Evolutionary conservation across 1,139 yeast genomes (phyloP).

Genomic region (Nakaseomyces nivariensis): DNA sequence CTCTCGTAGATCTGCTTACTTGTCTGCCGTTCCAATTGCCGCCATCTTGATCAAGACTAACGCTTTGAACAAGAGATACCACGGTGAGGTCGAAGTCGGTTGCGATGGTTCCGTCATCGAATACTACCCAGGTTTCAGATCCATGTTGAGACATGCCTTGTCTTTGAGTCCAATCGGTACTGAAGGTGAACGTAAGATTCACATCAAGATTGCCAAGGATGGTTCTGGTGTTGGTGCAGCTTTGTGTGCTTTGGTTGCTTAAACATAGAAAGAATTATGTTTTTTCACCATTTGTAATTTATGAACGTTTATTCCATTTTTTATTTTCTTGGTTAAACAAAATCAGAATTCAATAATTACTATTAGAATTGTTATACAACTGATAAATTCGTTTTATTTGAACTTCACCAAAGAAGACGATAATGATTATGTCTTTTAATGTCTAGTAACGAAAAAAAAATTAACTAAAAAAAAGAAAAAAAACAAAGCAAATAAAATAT

Average conservation of each 20-base stretch:
- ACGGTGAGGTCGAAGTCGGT: constrained; percentile 75
- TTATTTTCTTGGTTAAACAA: background rate
- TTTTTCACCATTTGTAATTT: background rate
- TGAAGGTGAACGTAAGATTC: constrained; percentile 60
- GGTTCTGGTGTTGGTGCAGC: constrained; percentile 98
- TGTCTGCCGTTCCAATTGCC: constrained; percentile 82
- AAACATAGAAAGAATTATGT: background rate
- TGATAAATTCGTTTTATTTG: constrained; percentile 1
- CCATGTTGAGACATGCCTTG: constrained; percentile 67
- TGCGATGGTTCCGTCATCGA: constrained; percentile 94
- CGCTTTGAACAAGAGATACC: constrained; percentile 45
- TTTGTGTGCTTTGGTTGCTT: constrained; percentile 54
- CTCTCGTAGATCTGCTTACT: constrained; percentile 73
- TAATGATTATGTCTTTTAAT: background rate
- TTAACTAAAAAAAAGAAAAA: background rate
- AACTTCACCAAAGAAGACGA: background rate
- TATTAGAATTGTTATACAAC: background rate
- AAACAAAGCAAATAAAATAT: background rate
- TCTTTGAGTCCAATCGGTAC: constrained; percentile 59
- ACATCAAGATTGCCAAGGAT: constrained; percentile 76
- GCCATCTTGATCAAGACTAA: constrained; percentile 56
- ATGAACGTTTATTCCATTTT: background rate
- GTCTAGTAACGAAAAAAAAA: background rate
- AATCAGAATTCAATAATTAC: background rate
- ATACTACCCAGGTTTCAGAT: constrained; percentile 81